Percentiles rank a stretch among this genome's conserved stretches.
Evolutionary conservation across 2,329 filamentous ascomycete genomes (phyloP).

Genomic region (Fusarium sublunatum): DNA sequence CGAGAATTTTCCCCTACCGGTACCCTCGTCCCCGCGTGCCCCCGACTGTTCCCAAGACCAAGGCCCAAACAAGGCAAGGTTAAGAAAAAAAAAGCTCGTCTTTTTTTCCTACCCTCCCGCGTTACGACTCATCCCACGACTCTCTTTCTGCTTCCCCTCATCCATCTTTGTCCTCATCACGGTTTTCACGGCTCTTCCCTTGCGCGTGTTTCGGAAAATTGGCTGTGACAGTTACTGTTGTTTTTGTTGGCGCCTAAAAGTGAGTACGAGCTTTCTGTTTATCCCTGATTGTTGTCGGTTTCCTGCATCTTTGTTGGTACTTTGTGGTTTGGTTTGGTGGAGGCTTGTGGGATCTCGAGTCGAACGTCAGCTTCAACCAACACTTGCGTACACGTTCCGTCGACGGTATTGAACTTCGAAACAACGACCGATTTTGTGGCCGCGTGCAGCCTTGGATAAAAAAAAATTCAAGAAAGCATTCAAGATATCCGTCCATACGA

Average conservation of each 20-base stretch:
- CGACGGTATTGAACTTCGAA: constrained; percentile 11
- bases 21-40: constrained; percentile 49
- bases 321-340: constrained; percentile 27
- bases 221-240: constrained; percentile 57
- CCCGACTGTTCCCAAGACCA: constrained; percentile 49
- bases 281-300: constrained; percentile 32
- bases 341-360: constrained; percentile 31
- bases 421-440: not conserved
- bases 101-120: constrained; percentile 47
- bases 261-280: constrained; percentile 53
- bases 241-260: constrained; percentile 66
- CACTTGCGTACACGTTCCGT: constrained; percentile 18
- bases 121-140: constrained; percentile 51
- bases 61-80: constrained; percentile 50
- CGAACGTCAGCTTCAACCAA: constrained; percentile 25
- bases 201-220: constrained; percentile 59
- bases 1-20: constrained; percentile 50
- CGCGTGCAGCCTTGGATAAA: constrained; percentile 1
- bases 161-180: constrained; percentile 51
- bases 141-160: constrained; percentile 51
- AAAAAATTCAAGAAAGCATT: not conserved
- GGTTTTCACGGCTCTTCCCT: constrained; percentile 60
- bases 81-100: constrained; percentile 53
- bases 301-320: constrained; percentile 37
- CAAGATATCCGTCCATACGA: not conserved